A percentile compares a stretch with the other conserved stretches of the same genome.
These are phyloP conservation scores for Basipetospora chlamydospora DNA, from an alignment of 2,329 filamentous ascomycete species.

Conservation along the genomic window DNA sequence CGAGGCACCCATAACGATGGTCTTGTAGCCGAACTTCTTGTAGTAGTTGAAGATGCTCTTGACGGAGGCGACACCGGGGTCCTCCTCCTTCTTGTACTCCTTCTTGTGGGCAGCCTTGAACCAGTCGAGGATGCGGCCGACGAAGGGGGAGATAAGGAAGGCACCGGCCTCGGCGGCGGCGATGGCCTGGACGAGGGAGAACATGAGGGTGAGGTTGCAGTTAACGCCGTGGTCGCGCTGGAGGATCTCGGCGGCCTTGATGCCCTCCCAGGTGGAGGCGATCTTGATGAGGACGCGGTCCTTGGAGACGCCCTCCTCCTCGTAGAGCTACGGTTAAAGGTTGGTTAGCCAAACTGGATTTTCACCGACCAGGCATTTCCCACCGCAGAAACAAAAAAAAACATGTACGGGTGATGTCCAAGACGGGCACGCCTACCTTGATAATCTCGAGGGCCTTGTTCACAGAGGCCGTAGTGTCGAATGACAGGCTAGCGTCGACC, in stretches of 20 bases:
- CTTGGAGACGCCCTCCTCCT: conserved; percentile 80
- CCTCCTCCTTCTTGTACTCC: conserved; percentile 77
- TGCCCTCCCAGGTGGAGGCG: conserved; percentile 97
- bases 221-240: conserved; percentile 94
- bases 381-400: neutral
- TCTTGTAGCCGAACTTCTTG: conserved; percentile 99
- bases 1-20: conserved; percentile 98
- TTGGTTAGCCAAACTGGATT: conserved; percentile 20
- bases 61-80: conserved; percentile 92
- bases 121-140: conserved; percentile 98
- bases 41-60: conserved; percentile 99
- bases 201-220: conserved; percentile 98
- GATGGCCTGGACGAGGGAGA: conserved; percentile 89
- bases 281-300: conserved; percentile 97
- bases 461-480: conserved; percentile 83
- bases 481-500: conserved; percentile 91
- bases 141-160: conserved; percentile 98
- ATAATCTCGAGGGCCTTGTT: conserved; percentile 97
- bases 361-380: too few relatives aligned
- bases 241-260: conserved; percentile 94
- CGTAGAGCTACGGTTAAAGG: conserved; percentile 53
- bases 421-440: conserved; percentile 53
- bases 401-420: too few relatives aligned
- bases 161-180: conserved; percentile 88
- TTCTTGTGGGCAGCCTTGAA: conserved; percentile 95